A percentile compares a stretch with the other conserved stretches of the same genome.
phyloP scores from a whole-genome alignment of 495 filamentous ascomycete genomes.

The Mytilinidion resinicola region DNA sequence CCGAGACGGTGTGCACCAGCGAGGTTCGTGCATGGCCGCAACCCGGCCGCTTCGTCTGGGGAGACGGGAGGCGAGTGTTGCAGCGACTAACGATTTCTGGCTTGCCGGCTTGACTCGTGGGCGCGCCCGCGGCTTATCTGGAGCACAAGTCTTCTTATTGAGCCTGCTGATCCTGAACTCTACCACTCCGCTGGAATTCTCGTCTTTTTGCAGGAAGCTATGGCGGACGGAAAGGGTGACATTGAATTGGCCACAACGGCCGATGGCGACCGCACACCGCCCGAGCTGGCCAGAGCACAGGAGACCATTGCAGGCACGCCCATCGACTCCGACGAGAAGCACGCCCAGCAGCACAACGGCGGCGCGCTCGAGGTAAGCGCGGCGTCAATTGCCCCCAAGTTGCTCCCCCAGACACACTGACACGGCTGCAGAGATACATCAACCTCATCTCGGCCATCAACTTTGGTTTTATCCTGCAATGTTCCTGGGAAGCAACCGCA shows the following conservation, averaged over 20 bases:
- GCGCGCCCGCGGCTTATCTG: conserved; percentile 1
- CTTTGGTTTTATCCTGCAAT: conserved; percentile 26
- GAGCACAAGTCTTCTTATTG: not conserved
- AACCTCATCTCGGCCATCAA: conserved; percentile 19
- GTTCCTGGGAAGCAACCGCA: conserved; percentile 32
- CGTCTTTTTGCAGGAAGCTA: not conserved
- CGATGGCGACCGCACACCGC: not conserved
- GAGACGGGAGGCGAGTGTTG: not conserved
- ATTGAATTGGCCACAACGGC: conserved; percentile 10
- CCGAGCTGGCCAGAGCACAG: not conserved
- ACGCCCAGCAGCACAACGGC: not conserved
- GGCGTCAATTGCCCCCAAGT: too few species aligned
- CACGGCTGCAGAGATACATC: conserved; percentile 20
- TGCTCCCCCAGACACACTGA: not conserved
- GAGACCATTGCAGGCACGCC: not conserved
- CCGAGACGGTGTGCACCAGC: not conserved
- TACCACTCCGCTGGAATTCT: conserved; percentile 9
- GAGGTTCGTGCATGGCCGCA: not conserved
- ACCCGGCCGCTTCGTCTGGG: not conserved
- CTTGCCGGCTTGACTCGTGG: not conserved
- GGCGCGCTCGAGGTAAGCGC: not conserved
- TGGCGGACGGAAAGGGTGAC: conserved; percentile 12
- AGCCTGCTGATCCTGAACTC: conserved; percentile 6
- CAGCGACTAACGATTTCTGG: not conserved
- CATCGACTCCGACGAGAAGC: not conserved